phyloP scores from a whole-genome alignment of 495 filamentous ascomycete genomes.

The Collariella sp. region DNA sequence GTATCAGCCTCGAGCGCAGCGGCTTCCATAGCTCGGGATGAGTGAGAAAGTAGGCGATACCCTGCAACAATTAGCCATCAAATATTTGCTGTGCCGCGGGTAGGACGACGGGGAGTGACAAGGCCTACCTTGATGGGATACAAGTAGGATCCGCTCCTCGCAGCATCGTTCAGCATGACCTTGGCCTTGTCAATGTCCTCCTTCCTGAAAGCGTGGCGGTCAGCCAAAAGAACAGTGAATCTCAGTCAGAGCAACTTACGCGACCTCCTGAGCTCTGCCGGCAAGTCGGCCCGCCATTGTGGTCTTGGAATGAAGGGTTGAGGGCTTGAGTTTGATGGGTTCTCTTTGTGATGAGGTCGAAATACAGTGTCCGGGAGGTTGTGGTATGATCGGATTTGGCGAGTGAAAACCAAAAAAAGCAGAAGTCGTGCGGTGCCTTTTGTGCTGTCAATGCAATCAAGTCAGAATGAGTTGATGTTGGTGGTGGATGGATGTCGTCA shows the following conservation, averaged over 20 bases:
- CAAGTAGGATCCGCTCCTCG: constrained; percentile 65
- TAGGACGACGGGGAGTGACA: neutral
- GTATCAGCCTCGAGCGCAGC: constrained; percentile 56
- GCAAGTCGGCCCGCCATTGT: constrained; percentile 23
- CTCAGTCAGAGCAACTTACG: constrained; percentile 27
- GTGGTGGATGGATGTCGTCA: no score
- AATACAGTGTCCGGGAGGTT: neutral
- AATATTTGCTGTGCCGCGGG: neutral
- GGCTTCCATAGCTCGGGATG: constrained; percentile 61
- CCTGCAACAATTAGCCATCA: constrained; percentile 22
- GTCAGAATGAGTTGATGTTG: no score
- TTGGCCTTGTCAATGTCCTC: constrained; percentile 51
- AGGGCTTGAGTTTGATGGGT: neutral
- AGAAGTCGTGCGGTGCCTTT: neutral
- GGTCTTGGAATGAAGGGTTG: neutral
- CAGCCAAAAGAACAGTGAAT: neutral
- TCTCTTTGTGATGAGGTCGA: neutral
- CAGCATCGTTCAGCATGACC: constrained; percentile 50
- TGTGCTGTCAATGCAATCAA: no score
- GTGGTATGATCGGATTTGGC: no score
- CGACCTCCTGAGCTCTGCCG: constrained; percentile 43
- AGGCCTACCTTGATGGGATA: constrained; percentile 69
- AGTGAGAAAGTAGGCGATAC: constrained; percentile 68
- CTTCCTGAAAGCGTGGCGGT: constrained; percentile 28
- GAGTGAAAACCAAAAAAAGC: neutral